Base-by-base conservation (phyloP, 2,329 filamentous ascomycete genomes). In the Zalaria obscura region DNA sequence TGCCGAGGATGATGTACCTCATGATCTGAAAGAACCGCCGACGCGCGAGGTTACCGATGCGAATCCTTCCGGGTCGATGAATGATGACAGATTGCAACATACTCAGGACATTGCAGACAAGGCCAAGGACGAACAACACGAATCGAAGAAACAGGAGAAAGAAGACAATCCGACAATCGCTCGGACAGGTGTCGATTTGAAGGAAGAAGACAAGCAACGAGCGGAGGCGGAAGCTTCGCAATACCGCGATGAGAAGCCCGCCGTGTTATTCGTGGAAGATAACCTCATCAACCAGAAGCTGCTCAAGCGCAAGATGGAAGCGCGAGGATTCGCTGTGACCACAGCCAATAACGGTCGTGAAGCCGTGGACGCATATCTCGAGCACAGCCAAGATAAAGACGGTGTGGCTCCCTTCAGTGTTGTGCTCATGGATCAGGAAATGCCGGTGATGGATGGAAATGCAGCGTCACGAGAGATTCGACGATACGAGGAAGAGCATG, bases 261-360 rank as follows among this genome's bases (percentile, higher is more conserved):
- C 18, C 18, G 47, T 56, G 2, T 49, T 58, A 2, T 40, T 57
- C 6, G 51, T 57, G 2, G 53, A 59, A 40, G 57, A 59, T 44
- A 59, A 59, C 34, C 40, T 52, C 7, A 55, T 60, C 42, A 60
- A 59, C 38, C 55, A 57, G 35, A 51, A 50, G 5, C 50, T 60
- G 18, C 43, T 58, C 1, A 43, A 46, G 8, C 49, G 52, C 25
- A 55, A 56, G 39, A 42, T 59, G 25, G 45, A 50, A 38, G 34
- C 43, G 3, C 54, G 52, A 27, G 52, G 50, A 18, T 55, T 53
- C 45, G 48, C 45, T 5, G 52, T 59, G 27, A 57, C 49, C 5
- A 54, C 52, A 1, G 57, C 56, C 4, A 53, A 54, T 34, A 55
- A 60, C 36, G 57, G 57, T 18, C 47, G 48, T 35, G 56, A 58